Evolutionary conservation across 495 filamentous ascomycete species (phyloP).

Genomic region (Penicillium herquei): DNA sequence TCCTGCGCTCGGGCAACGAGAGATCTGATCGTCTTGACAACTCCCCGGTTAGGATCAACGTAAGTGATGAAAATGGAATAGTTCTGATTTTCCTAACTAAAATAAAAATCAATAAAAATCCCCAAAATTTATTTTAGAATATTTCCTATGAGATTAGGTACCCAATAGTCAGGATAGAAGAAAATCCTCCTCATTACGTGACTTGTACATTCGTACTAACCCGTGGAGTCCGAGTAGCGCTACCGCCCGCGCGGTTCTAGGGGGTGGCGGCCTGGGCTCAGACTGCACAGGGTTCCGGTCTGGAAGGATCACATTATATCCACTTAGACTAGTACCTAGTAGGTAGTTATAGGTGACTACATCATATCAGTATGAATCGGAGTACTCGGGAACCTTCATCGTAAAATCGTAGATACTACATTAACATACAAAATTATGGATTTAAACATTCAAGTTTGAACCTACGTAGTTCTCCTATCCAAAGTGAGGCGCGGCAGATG

Average conservation of each 20-base stretch:
- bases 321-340: background rate
- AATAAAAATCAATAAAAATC: background rate
- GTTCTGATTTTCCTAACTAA: background rate
- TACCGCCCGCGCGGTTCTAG: slow-evolving; percentile 34
- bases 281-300: slow-evolving; percentile 4
- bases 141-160: too few species aligned
- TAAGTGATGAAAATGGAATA: too few species aligned
- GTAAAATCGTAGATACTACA: background rate
- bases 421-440: too few species aligned
- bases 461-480: too few species aligned
- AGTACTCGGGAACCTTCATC: background rate
- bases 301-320: background rate
- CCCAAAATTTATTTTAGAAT: background rate
- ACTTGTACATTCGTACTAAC: slow-evolving; percentile 1
- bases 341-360: background rate
- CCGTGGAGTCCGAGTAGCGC: slow-evolving; percentile 21
- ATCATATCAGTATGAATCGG: background rate
- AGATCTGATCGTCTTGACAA: slow-evolving; percentile 9
- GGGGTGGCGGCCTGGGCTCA: slow-evolving; percentile 33
- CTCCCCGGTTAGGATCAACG: background rate
- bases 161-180: background rate
- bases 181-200: background rate
- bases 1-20: slow-evolving; percentile 1
- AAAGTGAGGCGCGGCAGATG: too few species aligned
- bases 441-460: too few species aligned